Evolutionary conservation across 2,329 filamentous ascomycete genomes (phyloP).

Genomic region (Leptographium lundbergii): DNA sequence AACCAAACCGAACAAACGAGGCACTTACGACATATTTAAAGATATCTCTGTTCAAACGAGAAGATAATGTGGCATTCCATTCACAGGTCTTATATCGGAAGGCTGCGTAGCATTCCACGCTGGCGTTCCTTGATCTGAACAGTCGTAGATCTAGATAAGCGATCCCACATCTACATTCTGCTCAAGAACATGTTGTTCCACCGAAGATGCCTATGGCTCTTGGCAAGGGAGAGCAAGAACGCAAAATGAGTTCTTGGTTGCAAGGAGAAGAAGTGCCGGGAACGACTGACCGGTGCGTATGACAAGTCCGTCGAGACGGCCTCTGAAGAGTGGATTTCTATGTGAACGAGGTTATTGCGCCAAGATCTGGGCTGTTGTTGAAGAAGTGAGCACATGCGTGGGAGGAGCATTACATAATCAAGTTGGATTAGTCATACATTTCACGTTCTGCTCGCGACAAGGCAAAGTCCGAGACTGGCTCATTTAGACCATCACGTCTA

Average conservation of each 20-base stretch:
- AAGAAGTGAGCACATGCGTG: too few relatives aligned
- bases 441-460: neutral
- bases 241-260: neutral
- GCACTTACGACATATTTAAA: neutral
- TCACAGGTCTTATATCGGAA: neutral
- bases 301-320: too few relatives aligned
- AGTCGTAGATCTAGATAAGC: neutral
- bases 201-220: neutral
- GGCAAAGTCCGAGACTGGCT: neutral
- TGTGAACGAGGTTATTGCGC: too few relatives aligned
- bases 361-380: too few relatives aligned
- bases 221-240: neutral
- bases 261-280: neutral
- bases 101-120: neutral
- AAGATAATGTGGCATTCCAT: too few relatives aligned
- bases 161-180: neutral
- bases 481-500: neutral
- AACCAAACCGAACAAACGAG: neutral
- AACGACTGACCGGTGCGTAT: too few relatives aligned
- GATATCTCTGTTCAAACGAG: too few relatives aligned
- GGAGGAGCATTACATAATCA: neutral
- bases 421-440: neutral
- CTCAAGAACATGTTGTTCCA: neutral
- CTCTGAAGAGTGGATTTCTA: too few relatives aligned
- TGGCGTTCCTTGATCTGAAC: neutral